Percentiles rank a stretch among this genome's conserved stretches.
Conservation (phyloP, 306 rosid genomes). For the Vigna angularis region DNA sequence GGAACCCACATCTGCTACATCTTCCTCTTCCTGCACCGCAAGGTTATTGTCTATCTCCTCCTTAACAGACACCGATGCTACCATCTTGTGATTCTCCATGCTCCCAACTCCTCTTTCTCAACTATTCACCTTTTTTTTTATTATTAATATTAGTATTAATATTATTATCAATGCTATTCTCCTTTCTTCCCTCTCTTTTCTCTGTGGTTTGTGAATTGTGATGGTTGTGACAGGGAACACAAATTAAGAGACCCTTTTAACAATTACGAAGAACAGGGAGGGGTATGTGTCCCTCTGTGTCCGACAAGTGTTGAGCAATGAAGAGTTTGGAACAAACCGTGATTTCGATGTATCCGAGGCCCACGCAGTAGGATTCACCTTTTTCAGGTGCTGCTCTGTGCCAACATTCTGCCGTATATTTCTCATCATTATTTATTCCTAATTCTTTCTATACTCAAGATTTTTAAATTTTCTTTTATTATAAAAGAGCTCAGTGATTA, state of each 20-base stretch:
- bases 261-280: slow-evolving; percentile 6
- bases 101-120: slow-evolving; percentile 2
- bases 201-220: slow-evolving; percentile 41
- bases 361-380: neutral
- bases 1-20: slow-evolving; percentile 59
- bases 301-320: slow-evolving; percentile 40
- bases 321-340: slow-evolving; percentile 15
- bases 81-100: slow-evolving; percentile 55
- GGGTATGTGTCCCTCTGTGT: slow-evolving; percentile 22
- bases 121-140: neutral
- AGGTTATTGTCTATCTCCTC: slow-evolving; percentile 38
- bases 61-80: neutral
- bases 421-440: neutral
- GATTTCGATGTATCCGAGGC: slow-evolving; percentile 28
- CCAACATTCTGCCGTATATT: slow-evolving; percentile 20
- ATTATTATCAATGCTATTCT: neutral
- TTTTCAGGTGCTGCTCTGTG: slow-evolving; percentile 7
- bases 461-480: too few relatives aligned
- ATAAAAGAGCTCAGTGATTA: too few relatives aligned
- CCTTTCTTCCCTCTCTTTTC: slow-evolving; percentile 1
- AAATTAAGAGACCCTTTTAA: slow-evolving; percentile 50
- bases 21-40: slow-evolving; percentile 44
- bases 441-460: too few relatives aligned
- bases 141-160: too few relatives aligned
- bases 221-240: slow-evolving; percentile 27